Percentiles rank a stretch among this genome's conserved stretches.
These are phyloP conservation scores for Stagonosporopsis cucurbitacearum DNA, from an alignment of 2,329 filamentous ascomycete genomes.

Conservation along the genomic window DNA sequence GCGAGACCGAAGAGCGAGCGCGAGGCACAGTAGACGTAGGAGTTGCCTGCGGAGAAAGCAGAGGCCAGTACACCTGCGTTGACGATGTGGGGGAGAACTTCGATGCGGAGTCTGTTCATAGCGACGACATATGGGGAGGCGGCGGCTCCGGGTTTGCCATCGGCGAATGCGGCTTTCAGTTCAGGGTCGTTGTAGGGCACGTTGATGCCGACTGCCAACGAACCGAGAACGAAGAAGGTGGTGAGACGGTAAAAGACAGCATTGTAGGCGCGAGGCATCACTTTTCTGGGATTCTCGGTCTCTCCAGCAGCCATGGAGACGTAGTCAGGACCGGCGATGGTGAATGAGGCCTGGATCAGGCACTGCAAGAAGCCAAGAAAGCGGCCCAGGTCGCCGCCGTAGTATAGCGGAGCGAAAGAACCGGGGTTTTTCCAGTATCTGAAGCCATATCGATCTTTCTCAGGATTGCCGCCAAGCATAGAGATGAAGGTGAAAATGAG, in stretches of 20 bases:
- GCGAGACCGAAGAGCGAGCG: conserved; percentile 62
- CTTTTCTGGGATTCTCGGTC: conserved; percentile 53
- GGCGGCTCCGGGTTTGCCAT: conserved; percentile 69
- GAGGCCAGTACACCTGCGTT: conserved; percentile 64
- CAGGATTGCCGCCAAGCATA: conserved; percentile 83
- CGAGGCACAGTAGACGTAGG: conserved; percentile 62
- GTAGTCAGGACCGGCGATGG: conserved; percentile 57
- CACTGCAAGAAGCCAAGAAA: conserved; percentile 80
- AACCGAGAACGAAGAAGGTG: conserved; percentile 76
- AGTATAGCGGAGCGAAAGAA: conserved; percentile 69
- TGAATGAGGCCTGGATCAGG: conserved; percentile 65
- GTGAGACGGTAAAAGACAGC: conserved; percentile 80
- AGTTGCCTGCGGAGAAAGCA: conserved; percentile 63
- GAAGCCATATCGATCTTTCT: conserved; percentile 58
- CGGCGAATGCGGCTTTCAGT: conserved; percentile 66
- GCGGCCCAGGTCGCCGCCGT: conserved; percentile 70
- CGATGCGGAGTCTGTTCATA: conserved; percentile 61
- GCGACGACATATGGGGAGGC: conserved; percentile 69
- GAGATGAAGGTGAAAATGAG: conserved; percentile 73
- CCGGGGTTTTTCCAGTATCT: conserved; percentile 66
- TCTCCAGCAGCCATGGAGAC: conserved; percentile 58
- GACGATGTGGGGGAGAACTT: conserved; percentile 63
- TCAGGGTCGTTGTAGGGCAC: conserved; percentile 71
- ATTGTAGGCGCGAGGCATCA: conserved; percentile 76
- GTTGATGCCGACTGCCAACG: conserved; percentile 72